Base-by-base conservation (phyloP, 257 asterid species). In the Solanum piurae region DNA sequence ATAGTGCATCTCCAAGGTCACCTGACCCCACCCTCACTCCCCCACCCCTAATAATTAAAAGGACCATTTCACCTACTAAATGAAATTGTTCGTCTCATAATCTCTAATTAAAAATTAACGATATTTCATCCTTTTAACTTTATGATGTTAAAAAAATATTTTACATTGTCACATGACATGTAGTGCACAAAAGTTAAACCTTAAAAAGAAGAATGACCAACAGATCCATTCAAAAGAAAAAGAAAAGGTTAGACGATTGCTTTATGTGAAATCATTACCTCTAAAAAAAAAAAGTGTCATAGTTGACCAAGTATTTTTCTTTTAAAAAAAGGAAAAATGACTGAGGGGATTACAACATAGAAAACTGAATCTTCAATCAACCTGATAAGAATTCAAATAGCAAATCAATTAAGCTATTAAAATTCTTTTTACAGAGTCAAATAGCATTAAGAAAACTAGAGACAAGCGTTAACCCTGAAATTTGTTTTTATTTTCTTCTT, bases 401-500 rank as follows among this genome's bases (percentile, higher is more conserved):
- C 4, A 55, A 55, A 55, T 1, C 4, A 18, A 18, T 3, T 55
- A 55, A 55, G 64, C n/a, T 55, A 55, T 18, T 55, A 55, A 55
- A 7, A 0, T 55, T 55, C 23, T 18, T 4, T 18, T 55, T 6
- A 18, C 13, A 12, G 8, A 77, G 62, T 76, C 60, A 40, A 76
- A 76, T 38, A 40, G 7, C n/a, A 23, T 42, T 77, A 42, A 31
- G 9, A 77, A 77, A 77, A 77, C 64, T n/a, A 42, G 46, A 42
- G 84, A 42, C 84, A 42, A 42, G 25, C 2, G 20, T 25, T 77
- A 42, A 40, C n/a, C 38, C 62, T 25, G 46, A 1, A 14, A n/a
- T n/a, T 40, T 13, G 84, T 77, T 77, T 74, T 40, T 76, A 42
- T 77, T 74, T 64, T 72, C 44, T 72, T 31, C 25, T 72, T 72